Evolutionary conservation across 306 rosid genomes (phyloP).

Genomic region (Lathyrus aphaca): DNA sequence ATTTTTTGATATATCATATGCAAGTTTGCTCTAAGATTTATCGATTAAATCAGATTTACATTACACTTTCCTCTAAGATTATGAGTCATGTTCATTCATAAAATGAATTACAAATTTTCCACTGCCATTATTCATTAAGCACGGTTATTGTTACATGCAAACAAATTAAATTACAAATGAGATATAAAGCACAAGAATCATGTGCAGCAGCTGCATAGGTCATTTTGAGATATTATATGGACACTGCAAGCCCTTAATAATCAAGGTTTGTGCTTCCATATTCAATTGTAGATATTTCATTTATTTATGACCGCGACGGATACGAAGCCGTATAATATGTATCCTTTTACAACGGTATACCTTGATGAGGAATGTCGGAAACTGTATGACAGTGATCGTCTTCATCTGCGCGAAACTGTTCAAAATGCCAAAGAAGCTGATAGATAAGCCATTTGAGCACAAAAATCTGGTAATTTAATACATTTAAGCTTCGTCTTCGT

Average conservation of each 20-base stretch:
- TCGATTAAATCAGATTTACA: not conserved
- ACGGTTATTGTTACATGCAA: slow-evolving; percentile 2
- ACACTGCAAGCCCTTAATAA: slow-evolving; percentile 6
- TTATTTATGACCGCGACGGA: slow-evolving; percentile 20
- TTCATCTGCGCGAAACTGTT: slow-evolving; percentile 20
- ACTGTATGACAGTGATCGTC: not conserved
- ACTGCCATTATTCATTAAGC: slow-evolving; percentile 6
- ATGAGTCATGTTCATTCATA: not conserved
- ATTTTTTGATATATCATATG: too few species aligned
- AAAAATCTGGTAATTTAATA: slow-evolving; percentile 8
- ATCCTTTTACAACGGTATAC: slow-evolving; percentile 17
- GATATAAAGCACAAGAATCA: slow-evolving; percentile 17
- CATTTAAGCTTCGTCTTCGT: slow-evolving; percentile 51
- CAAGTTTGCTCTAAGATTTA: too few species aligned
- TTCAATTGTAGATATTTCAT: slow-evolving; percentile 1
- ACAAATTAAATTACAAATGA: slow-evolving; percentile 1
- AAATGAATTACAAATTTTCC: slow-evolving; percentile 7
- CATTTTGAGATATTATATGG: not conserved
- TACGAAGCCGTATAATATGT: slow-evolving; percentile 6
- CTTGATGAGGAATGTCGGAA: slow-evolving; percentile 29
- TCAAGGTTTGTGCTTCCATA: slow-evolving; percentile 33
- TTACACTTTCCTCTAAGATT: not conserved
- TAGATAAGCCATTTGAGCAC: slow-evolving; percentile 34
- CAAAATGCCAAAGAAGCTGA: slow-evolving; percentile 19
- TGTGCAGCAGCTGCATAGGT: not conserved